Evolutionary conservation across 371 early-diverging fungal species (phyloP).

Genomic region (Mortierella sp.): DNA sequence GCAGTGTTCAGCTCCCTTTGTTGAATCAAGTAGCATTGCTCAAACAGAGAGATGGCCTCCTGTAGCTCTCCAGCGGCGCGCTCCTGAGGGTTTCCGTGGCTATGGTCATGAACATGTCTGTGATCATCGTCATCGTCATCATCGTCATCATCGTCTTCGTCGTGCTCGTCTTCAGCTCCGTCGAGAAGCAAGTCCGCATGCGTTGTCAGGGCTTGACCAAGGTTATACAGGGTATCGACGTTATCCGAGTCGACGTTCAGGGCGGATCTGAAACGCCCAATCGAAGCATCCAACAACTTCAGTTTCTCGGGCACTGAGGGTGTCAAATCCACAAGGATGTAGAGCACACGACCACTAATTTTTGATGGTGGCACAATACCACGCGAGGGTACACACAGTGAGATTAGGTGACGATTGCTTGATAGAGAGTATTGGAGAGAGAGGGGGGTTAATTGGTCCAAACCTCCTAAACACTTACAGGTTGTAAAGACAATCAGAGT

Average conservation of each 20-base stretch:
- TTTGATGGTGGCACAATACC: not conserved
- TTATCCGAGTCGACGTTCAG: constrained; percentile 61
- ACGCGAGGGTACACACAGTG: not conserved
- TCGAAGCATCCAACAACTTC: constrained; percentile 62
- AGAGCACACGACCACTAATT: constrained; percentile 70
- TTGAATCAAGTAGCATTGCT: constrained; percentile 61
- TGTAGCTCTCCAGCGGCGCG: constrained; percentile 63
- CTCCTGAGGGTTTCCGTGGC: constrained; percentile 39
- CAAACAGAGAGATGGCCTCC: constrained; percentile 64
- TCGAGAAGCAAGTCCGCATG: constrained; percentile 72
- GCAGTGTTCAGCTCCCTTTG: constrained; percentile 38
- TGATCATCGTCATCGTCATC: constrained; percentile 34
- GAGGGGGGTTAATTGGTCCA: not conserved
- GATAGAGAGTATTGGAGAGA: not conserved
- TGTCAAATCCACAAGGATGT: constrained; percentile 71
- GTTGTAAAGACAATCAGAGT: constrained; percentile 76
- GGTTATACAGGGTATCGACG: constrained; percentile 75
- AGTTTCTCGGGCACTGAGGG: constrained; percentile 60
- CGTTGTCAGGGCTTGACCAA: constrained; percentile 74
- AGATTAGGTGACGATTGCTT: constrained; percentile 3
- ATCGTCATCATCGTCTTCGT: constrained; percentile 44
- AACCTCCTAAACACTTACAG: constrained; percentile 54
- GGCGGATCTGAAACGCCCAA: constrained; percentile 64
- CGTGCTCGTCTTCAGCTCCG: constrained; percentile 61
- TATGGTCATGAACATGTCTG: not conserved